Conservation (phyloP, 2,329 filamentous ascomycete species). For the Stagonosporopsis rhizophila region DNA sequence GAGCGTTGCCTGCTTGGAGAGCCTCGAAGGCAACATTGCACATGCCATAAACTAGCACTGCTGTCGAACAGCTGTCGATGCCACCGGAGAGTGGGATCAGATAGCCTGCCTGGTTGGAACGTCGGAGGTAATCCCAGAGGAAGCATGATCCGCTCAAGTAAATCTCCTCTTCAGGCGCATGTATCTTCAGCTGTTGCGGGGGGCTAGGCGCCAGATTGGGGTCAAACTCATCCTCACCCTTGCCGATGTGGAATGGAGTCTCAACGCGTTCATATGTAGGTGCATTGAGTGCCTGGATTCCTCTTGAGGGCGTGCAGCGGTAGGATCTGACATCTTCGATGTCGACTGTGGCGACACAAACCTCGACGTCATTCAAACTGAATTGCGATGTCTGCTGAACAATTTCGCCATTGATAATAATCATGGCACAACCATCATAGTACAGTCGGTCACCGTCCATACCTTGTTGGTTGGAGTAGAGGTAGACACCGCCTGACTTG, state of each 20-base stretch:
- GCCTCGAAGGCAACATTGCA: conserved; percentile 64
- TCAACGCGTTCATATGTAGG: conserved; percentile 57
- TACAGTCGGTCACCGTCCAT: conserved; percentile 50
- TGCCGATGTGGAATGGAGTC: conserved; percentile 55
- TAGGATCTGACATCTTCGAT: conserved; percentile 73
- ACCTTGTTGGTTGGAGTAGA: conserved; percentile 69
- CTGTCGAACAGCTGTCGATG: conserved; percentile 64
- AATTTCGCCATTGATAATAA: conserved; percentile 67
- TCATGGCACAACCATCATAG: conserved; percentile 64
- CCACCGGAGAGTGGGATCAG: conserved; percentile 66
- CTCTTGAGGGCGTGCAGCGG: conserved; percentile 62
- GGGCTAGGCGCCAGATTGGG: conserved; percentile 55
- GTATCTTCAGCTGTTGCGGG: conserved; percentile 59
- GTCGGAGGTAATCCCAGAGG: conserved; percentile 69
- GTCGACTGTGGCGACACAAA: conserved; percentile 64
- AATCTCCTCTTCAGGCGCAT: conserved; percentile 69
- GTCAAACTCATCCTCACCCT: conserved; percentile 53
- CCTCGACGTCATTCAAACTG: conserved; percentile 61
- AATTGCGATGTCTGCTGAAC: conserved; percentile 73
- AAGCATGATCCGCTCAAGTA: conserved; percentile 69
- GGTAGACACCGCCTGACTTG: conserved; percentile 66
- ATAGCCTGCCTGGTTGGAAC: conserved; percentile 61
- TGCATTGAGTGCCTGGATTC: conserved; percentile 63
- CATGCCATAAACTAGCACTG: conserved; percentile 51
- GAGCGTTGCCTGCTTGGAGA: conserved; percentile 58